phyloP scores from a whole-genome alignment of 768 basidiomycete genomes.

The Gautieria morchelliformis region DNA sequence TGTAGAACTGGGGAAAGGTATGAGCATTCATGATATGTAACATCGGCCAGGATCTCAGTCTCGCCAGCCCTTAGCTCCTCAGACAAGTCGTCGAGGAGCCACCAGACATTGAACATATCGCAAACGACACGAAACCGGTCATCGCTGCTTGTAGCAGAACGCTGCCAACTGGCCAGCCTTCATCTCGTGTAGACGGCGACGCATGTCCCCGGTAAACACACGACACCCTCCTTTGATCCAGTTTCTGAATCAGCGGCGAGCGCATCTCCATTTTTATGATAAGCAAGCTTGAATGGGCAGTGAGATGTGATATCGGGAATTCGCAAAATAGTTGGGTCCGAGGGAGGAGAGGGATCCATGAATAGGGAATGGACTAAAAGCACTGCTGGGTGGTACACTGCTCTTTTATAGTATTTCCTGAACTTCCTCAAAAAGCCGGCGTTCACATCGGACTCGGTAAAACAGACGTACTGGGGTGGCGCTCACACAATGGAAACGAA shows the following conservation, averaged over 20 bases:
- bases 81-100: slow-evolving; percentile 34
- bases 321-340: slow-evolving; percentile 11
- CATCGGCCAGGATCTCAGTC: slow-evolving; percentile 14
- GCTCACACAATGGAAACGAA: no score
- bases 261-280: slow-evolving; percentile 37
- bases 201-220: slow-evolving; percentile 24
- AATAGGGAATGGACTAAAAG: no score
- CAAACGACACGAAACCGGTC: slow-evolving; percentile 54
- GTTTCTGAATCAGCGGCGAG: slow-evolving; percentile 37
- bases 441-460: no score
- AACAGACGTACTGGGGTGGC: no score
- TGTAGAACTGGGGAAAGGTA: slow-evolving; percentile 17
- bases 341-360: neutral
- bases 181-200: slow-evolving; percentile 36
- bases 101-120: slow-evolving; percentile 50
- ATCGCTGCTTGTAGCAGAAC: slow-evolving; percentile 47
- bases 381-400: no score
- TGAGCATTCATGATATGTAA: slow-evolving; percentile 22
- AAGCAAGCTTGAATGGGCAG: slow-evolving; percentile 29
- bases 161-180: slow-evolving; percentile 61
- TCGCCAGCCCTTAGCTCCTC: slow-evolving; percentile 19
- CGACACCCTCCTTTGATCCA: slow-evolving; percentile 44
- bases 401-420: no score
- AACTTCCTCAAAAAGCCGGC: no score
- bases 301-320: slow-evolving; percentile 48